Evolutionary conservation across 140 eudicot genomes (phyloP).

Genomic region (Eryngium alpinum): DNA sequence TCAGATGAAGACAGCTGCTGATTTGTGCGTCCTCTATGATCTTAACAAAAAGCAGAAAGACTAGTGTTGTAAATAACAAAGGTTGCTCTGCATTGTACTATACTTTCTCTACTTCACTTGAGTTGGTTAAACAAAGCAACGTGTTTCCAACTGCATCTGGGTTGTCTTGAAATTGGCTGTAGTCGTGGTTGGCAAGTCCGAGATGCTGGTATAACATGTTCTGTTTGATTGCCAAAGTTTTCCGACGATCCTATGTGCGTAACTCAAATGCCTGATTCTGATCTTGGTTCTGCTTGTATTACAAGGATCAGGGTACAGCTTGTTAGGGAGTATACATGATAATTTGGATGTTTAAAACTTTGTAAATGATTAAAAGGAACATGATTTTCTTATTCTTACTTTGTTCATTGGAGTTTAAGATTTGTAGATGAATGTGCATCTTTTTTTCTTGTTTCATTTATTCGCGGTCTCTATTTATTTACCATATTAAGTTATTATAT

Average conservation of each 20-base stretch:
- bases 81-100: neutral
- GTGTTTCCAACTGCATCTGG: neutral
- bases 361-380: neutral
- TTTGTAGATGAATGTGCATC: too few species aligned
- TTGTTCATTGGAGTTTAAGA: too few species aligned
- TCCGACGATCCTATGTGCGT: neutral
- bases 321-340: neutral
- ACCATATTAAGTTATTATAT: too few species aligned
- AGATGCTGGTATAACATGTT: slow-evolving; percentile 4
- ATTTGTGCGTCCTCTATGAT: slow-evolving; percentile 58
- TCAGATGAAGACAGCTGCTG: slow-evolving; percentile 73
- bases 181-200: neutral
- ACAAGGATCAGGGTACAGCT: slow-evolving; percentile 1
- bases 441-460: too few species aligned
- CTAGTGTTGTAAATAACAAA: slow-evolving; percentile 15
- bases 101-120: neutral
- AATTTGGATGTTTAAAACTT: neutral
- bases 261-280: neutral
- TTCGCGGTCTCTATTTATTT: too few species aligned
- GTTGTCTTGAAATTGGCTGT: slow-evolving; percentile 2
- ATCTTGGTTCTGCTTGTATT: slow-evolving; percentile 4
- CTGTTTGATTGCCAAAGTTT: neutral
- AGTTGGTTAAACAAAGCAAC: slow-evolving; percentile 8
- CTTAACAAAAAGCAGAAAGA: slow-evolving; percentile 53
- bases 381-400: neutral